Percentiles rank a stretch among this genome's conserved stretches.
phyloP scores from a whole-genome alignment of 176 grass and related monocot genomes.

The Paspalum vaginatum region DNA sequence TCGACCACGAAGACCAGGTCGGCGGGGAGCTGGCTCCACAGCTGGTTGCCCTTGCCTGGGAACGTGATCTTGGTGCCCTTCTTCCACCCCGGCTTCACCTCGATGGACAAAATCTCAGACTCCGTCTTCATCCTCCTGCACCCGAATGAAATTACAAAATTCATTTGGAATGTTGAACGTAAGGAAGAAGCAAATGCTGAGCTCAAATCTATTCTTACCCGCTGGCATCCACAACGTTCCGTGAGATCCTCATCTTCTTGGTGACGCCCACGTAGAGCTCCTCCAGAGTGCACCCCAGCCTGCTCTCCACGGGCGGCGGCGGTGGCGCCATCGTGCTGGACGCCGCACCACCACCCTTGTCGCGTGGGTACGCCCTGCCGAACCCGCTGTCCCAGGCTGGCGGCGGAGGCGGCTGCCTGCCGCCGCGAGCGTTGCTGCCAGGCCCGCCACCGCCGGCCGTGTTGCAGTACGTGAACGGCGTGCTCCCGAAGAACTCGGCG shows the following conservation, averaged over 20 bases:
- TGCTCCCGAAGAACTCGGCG: slow-evolving; percentile 78
- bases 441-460: background rate
- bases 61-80: slow-evolving; percentile 86
- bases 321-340: background rate
- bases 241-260: slow-evolving; percentile 81
- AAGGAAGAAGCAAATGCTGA: too few species aligned
- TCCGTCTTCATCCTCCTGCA: slow-evolving; percentile 60
- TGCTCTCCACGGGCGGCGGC: slow-evolving; percentile 57
- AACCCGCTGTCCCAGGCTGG: slow-evolving; percentile 40
- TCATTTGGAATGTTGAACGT: too few species aligned
- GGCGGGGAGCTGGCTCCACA: slow-evolving; percentile 36
- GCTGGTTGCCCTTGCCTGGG: slow-evolving; percentile 60
- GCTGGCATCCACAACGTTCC: slow-evolving; percentile 52
- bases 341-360: slow-evolving; percentile 22
- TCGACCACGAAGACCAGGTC: slow-evolving; percentile 77
- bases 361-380: slow-evolving; percentile 7
- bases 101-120: slow-evolving; percentile 65
- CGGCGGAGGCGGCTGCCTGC: slow-evolving; percentile 36
- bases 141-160: too few species aligned
- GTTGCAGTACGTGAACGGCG: slow-evolving; percentile 64
- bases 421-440: slow-evolving; percentile 30
- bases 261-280: slow-evolving; percentile 78
- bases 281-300: slow-evolving; percentile 80
- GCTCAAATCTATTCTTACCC: slow-evolving; percentile 40
- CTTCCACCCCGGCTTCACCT: slow-evolving; percentile 91